phyloP scores from a whole-genome alignment of 2,329 filamentous ascomycete genomes.

The Cercospora janseana region DNA sequence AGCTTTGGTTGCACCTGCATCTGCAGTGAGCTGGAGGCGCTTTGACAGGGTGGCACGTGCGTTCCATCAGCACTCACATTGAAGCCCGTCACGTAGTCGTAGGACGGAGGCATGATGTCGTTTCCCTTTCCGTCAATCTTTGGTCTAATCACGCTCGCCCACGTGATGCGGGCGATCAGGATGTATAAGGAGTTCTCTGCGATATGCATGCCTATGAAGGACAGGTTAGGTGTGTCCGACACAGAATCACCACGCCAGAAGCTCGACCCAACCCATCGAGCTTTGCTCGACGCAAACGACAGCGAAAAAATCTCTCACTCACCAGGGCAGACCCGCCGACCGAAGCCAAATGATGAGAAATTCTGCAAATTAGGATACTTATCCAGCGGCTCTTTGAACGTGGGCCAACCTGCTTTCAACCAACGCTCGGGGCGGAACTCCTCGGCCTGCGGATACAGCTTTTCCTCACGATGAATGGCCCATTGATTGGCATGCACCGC shows the following conservation, averaged over 20 bases:
- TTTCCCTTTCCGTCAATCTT: slow-evolving; percentile 20
- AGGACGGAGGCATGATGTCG: slow-evolving; percentile 17
- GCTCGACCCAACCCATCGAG: no score
- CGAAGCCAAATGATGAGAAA: slow-evolving; percentile 56
- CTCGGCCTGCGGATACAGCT: slow-evolving; percentile 14
- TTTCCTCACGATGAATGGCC: slow-evolving; percentile 25
- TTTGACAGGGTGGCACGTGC: not conserved
- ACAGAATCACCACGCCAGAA: no score
- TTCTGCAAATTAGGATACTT: slow-evolving; percentile 55
- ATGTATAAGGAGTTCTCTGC: slow-evolving; percentile 42
- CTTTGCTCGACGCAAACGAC: no score
- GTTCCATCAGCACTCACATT: slow-evolving; percentile 14
- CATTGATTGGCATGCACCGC: slow-evolving; percentile 47
- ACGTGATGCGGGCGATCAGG: slow-evolving; percentile 35
- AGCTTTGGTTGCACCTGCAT: slow-evolving; percentile 10
- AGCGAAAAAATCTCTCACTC: no score
- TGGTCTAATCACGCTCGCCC: slow-evolving; percentile 25
- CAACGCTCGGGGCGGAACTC: slow-evolving; percentile 49
- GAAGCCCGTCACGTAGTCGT: slow-evolving; percentile 26
- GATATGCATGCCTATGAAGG: slow-evolving; percentile 43
- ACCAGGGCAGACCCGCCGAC: slow-evolving; percentile 50
- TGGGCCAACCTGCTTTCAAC: slow-evolving; percentile 53
- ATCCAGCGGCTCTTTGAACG: slow-evolving; percentile 52
- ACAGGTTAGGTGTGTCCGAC: no score
- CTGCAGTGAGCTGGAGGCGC: not conserved